Percentiles rank a stretch among this genome's conserved stretches.
phyloP scores from a whole-genome alignment of 306 rosid genomes.

The Phaseolus lunatus region DNA sequence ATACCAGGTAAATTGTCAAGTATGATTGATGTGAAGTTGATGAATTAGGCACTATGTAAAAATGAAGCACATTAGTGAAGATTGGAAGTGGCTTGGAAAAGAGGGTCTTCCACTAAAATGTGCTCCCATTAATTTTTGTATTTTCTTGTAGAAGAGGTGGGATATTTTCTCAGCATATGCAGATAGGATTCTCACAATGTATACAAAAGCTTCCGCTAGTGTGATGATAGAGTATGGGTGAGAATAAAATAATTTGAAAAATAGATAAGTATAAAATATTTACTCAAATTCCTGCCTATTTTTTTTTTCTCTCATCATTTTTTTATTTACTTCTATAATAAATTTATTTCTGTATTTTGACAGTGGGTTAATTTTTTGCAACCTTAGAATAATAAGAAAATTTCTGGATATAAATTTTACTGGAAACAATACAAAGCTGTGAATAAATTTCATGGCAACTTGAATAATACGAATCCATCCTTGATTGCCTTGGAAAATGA shows the following conservation, averaged over 20 bases:
- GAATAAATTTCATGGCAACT: too few relatives aligned
- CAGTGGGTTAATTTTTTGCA: too few relatives aligned
- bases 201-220: not conserved
- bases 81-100: not conserved
- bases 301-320: too few relatives aligned
- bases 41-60: not conserved
- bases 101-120: conserved; percentile 6
- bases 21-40: not conserved
- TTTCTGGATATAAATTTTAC: too few relatives aligned
- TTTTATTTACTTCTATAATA: too few relatives aligned
- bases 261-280: not conserved
- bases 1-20: not conserved
- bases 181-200: not conserved
- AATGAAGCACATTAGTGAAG: not conserved
- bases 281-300: not conserved
- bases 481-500: too few relatives aligned
- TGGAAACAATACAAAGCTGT: too few relatives aligned
- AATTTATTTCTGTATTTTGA: too few relatives aligned
- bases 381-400: too few relatives aligned
- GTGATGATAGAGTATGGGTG: not conserved
- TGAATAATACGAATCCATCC: too few relatives aligned
- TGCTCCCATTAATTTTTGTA: not conserved
- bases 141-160: not conserved
- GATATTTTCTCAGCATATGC: not conserved
- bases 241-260: not conserved